Evolutionary conservation across 73 alveolate genomes (phyloP).

Genomic region (Paramecium sexaurelia): DNA sequence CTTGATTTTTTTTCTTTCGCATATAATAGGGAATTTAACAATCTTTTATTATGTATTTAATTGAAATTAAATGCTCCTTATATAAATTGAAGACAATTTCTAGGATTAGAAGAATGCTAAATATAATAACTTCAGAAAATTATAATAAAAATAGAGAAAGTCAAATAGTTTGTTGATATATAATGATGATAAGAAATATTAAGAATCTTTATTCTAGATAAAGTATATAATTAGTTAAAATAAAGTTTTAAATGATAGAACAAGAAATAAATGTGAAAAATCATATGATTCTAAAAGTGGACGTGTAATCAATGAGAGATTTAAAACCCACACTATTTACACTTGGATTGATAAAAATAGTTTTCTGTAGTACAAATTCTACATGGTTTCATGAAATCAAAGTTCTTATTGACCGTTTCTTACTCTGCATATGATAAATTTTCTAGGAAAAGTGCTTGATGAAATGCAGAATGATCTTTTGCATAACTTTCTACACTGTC

Average conservation of each 20-base stretch:
- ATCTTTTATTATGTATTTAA: no score
- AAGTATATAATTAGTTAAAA: neutral
- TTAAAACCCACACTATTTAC: slow-evolving; percentile 1
- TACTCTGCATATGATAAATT: neutral
- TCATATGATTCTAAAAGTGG: neutral
- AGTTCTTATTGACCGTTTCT: neutral
- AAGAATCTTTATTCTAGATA: neutral
- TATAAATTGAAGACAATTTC: no score
- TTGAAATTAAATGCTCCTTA: no score
- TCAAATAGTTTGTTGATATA: neutral
- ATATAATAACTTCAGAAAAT: no score
- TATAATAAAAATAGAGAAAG: neutral
- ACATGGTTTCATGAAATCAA: neutral
- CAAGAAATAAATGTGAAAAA: neutral
- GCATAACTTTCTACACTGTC: neutral
- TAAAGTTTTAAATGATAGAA: neutral
- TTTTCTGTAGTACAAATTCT: neutral
- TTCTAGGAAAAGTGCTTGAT: neutral
- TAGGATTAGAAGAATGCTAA: no score
- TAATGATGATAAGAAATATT: neutral
- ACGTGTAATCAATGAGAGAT: neutral
- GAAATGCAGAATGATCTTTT: neutral
- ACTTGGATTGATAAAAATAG: neutral
- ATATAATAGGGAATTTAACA: no score
- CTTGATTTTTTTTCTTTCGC: no score